phyloP scores from a whole-genome alignment of 345 rosid species.

The Lenwebbia sp. region DNA sequence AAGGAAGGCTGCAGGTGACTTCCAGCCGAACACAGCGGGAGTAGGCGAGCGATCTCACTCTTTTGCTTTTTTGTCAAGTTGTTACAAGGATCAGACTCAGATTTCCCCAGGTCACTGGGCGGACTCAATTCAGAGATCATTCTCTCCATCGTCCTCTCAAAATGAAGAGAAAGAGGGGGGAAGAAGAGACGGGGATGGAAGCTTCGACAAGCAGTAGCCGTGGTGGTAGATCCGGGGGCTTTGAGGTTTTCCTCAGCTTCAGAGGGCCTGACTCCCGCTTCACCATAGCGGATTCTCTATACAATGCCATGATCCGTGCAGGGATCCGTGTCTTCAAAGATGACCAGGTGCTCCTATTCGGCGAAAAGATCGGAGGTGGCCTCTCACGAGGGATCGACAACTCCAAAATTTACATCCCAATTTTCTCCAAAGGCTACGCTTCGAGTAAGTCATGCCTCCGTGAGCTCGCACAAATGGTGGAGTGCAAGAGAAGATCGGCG shows the following conservation, averaged over 20 bases:
- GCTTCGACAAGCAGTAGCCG: too few relatives aligned
- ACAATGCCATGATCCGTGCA: background rate
- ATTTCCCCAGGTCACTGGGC: background rate
- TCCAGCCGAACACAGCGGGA: background rate
- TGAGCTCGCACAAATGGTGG: background rate
- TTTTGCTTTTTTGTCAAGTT: background rate
- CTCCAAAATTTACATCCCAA: background rate
- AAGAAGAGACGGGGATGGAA: accelerated
- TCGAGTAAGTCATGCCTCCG: too few relatives aligned
- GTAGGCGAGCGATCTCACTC: background rate
- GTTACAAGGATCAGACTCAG: background rate
- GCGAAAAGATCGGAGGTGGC: background rate
- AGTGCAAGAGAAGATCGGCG: background rate
- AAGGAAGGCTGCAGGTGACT: background rate
- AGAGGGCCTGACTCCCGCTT: background rate
- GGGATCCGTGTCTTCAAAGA: background rate
- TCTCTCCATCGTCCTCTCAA: accelerated
- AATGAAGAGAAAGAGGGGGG: background rate
- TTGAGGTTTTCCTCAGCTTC: background rate
- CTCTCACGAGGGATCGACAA: background rate
- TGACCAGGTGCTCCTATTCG: background rate
- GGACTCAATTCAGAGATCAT: accelerated
- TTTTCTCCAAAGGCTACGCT: too few relatives aligned
- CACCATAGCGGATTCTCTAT: background rate
- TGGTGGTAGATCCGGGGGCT: background rate